Evolutionary conservation across 2,329 filamentous ascomycete species (phyloP), one percentile per base, ranked within the genome.

Genomic region (Nigrospora sphaerica): DNA sequence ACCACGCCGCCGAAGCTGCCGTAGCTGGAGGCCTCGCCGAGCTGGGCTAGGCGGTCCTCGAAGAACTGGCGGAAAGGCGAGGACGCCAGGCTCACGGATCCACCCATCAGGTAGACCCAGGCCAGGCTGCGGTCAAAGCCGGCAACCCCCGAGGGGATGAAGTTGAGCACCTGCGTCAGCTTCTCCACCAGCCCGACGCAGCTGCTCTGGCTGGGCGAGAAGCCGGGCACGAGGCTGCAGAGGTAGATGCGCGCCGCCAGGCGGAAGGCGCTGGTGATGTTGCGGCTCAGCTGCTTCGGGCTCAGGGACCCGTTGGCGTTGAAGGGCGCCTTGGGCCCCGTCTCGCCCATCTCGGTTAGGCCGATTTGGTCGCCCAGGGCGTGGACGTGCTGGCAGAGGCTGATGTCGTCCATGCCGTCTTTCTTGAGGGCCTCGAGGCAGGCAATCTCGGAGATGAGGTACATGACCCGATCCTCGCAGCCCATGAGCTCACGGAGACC

Each of bases 401-500:
- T 81, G 53, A 93, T 83, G 60, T 93, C 85, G 56, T 95, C 87
- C 71, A 93, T 89, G 56, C 86, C 87, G 49, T 86, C 81, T 35
- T 75, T 71, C 74, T 93, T 95, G 53, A 96, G 80, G 4, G 88
- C 86, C 65, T 97, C 93, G 45, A 98, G 81, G 67, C 93, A 97
- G 46, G 92, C 88, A 58, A 97, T 95, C 70, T 98, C 93, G 2
- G 90, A 95, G 63, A 98, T 95, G 58, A 97, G 76, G 66, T 95
- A 97, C 90, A 98, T 96, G 68, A 97, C 86, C 18, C 84, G 83
- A 68, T 98, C 93, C 53, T 97, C 92, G 66, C 93, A 97, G 56
- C 93, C 93, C 91, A 97, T 97, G 44, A 97, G 78, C 71, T 95
- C 90, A 45, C 86, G 83, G 34, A 98, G 78, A 12, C 93, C 93